A percentile compares a stretch with the other conserved stretches of the same genome.
These are phyloP conservation scores for Suillus clintonianus DNA, from an alignment of 768 basidiomycete genomes.

Conservation along the genomic window DNA sequence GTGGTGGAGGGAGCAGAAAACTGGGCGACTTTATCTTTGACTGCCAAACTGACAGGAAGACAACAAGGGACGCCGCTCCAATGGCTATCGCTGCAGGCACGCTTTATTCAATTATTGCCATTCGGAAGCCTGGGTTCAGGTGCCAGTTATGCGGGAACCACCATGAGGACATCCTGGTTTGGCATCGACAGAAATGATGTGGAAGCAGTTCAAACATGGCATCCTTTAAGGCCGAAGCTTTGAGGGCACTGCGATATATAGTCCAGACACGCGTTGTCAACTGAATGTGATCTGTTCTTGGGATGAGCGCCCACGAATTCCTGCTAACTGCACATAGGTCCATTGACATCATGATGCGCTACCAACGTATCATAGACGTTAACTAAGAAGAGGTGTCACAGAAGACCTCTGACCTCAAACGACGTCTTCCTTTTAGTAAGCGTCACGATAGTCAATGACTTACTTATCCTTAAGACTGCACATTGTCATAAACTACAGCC, in stretches of 20 bases:
- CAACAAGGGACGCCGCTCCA: neutral
- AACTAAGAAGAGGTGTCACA: neutral
- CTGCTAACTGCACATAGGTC: neutral
- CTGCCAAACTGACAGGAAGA: neutral
- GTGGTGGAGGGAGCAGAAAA: slow-evolving; percentile 32
- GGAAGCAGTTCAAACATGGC: neutral
- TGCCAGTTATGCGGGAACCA: too few relatives aligned
- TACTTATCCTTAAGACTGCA: too few relatives aligned
- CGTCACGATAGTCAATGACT: too few relatives aligned
- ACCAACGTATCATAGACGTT: too few relatives aligned
- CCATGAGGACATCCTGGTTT: too few relatives aligned
- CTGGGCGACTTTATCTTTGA: neutral
- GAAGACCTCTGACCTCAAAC: too few relatives aligned
- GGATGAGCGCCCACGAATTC: too few relatives aligned
- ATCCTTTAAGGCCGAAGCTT: neutral
- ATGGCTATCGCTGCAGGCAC: neutral
- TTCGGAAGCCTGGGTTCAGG: too few relatives aligned
- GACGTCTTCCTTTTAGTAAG: too few relatives aligned
- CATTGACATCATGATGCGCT: neutral
- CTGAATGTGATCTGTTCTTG: too few relatives aligned
- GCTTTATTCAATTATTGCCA: neutral
- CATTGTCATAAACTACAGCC: neutral
- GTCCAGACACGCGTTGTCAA: too few relatives aligned
- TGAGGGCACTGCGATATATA: neutral
- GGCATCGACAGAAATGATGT: neutral